phyloP scores from a whole-genome alignment of 768 basidiomycete species.

The Suillus discolor region DNA sequence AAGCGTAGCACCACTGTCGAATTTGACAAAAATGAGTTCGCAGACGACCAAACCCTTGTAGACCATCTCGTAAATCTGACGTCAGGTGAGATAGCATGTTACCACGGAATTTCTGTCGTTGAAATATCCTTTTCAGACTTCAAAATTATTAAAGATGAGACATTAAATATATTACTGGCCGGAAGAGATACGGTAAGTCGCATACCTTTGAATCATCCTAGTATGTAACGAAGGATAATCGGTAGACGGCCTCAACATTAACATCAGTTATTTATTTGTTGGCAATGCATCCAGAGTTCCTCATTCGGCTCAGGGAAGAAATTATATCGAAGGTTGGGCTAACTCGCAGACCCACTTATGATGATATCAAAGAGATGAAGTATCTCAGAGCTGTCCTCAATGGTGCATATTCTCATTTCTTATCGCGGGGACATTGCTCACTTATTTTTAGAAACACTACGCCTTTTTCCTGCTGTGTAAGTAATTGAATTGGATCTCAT shows the following conservation, averaged over 20 bases:
- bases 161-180: slow-evolving; percentile 46
- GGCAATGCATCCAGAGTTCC: slow-evolving; percentile 45
- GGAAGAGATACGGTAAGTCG: slow-evolving; percentile 43
- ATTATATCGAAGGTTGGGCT: slow-evolving; percentile 41
- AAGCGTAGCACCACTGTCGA: slow-evolving; percentile 20
- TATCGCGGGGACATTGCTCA: not conserved
- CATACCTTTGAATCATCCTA: not conserved
- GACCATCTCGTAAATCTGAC: slow-evolving; percentile 43
- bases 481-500: slow-evolving; percentile 5
- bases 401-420: slow-evolving; percentile 28
- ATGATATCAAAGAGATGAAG: slow-evolving; percentile 46
- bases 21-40: slow-evolving; percentile 15
- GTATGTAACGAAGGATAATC: slow-evolving; percentile 3
- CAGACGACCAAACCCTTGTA: slow-evolving; percentile 42
- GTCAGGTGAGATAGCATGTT: slow-evolving; percentile 28
- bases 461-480: slow-evolving; percentile 37
- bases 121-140: slow-evolving; percentile 21
- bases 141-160: slow-evolving; percentile 42
- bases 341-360: slow-evolving; percentile 38
- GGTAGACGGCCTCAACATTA: slow-evolving; percentile 45
- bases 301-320: slow-evolving; percentile 43
- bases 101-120: not conserved
- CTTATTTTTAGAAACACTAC: slow-evolving; percentile 29
- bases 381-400: slow-evolving; percentile 47
- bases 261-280: slow-evolving; percentile 50